Evolutionary conservation across 1,284 basidiomycete species (phyloP).

Genomic region (Cryptococcus hybrid): DNA sequence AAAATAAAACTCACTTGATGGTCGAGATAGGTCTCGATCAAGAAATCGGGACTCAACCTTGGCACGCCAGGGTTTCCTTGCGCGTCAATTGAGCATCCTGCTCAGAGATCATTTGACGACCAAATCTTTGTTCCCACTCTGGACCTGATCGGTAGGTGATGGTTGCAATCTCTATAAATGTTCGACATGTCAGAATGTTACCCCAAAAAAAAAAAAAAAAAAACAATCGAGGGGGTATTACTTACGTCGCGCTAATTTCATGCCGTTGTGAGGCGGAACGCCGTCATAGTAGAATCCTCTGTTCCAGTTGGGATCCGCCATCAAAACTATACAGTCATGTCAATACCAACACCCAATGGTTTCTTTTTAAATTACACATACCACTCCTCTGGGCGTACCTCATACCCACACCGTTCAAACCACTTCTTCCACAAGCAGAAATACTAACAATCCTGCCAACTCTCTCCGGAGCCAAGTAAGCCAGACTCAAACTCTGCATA

Average conservation of each 20-base stretch:
- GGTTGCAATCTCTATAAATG: conserved; percentile 82
- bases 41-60: conserved; percentile 90
- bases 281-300: conserved; percentile 95
- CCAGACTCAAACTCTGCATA: conserved; percentile 96
- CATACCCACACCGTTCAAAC: conserved; percentile 90
- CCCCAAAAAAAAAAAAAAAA: too few relatives aligned
- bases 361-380: conserved; percentile 48
- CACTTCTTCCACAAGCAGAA: conserved; percentile 88
- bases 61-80: conserved; percentile 52
- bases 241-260: conserved; percentile 96
- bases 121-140: conserved; percentile 98
- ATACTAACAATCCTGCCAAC: conserved; percentile 90
- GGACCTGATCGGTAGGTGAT: conserved; percentile 99
- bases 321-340: conserved; percentile 66
- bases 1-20: conserved; percentile 64
- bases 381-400: conserved; percentile 92
- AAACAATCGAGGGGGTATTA: conserved; percentile 18
- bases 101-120: conserved; percentile 57
- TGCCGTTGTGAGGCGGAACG: conserved; percentile 93
- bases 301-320: conserved; percentile 99
- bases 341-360: neutral
- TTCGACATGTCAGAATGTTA: neutral
- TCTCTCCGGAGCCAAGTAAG: conserved; percentile 85
- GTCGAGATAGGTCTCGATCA: conserved; percentile 98
- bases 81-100: conserved; percentile 23